Percentiles rank a stretch among this genome's conserved stretches.
Conservation (phyloP, 2,329 filamentous ascomycete species). For the Cylindrodendrum hubeiense region DNA sequence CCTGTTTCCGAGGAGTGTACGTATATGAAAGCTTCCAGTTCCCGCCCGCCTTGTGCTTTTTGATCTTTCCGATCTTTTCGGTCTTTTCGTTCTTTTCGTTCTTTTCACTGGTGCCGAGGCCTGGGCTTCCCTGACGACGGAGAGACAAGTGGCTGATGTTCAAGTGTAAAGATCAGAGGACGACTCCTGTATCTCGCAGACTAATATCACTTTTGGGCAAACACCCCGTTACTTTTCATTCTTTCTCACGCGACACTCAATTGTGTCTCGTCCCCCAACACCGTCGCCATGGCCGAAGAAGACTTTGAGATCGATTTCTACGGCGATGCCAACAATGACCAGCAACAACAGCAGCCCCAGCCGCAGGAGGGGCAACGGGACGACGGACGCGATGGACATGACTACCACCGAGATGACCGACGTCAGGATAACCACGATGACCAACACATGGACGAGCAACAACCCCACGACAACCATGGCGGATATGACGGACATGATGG, state of each 20-base stretch:
- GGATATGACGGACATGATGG: slow-evolving; percentile 57
- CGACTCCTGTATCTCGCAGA: slow-evolving; percentile 43
- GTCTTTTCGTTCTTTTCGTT: too few relatives aligned
- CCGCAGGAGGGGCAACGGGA: slow-evolving; percentile 53
- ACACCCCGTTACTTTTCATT: slow-evolving; percentile 15
- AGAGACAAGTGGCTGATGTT: slow-evolving; percentile 42
- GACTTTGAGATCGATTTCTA: slow-evolving; percentile 82
- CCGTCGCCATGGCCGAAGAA: slow-evolving; percentile 72
- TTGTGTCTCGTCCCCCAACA: slow-evolving; percentile 29
- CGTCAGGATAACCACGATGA: slow-evolving; percentile 51
- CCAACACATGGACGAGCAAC: slow-evolving; percentile 56
- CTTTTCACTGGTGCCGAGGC: slow-evolving; percentile 33
- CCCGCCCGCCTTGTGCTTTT: slow-evolving; percentile 49
- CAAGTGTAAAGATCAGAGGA: slow-evolving; percentile 40
- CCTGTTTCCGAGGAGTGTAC: slow-evolving; percentile 62
- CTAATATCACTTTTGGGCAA: slow-evolving; percentile 43
- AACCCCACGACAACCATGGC: slow-evolving; percentile 54
- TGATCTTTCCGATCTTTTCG: too few relatives aligned
- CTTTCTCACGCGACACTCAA: slow-evolving; percentile 26
- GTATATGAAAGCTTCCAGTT: slow-evolving; percentile 62
- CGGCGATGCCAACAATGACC: slow-evolving; percentile 67
- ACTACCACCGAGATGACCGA: slow-evolving; percentile 48
- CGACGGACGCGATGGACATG: slow-evolving; percentile 42
- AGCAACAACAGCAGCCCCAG: slow-evolving; percentile 54
- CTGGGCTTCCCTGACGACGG: slow-evolving; percentile 30